Base-by-base conservation (phyloP, 371 early-diverging fungal genomes). In the Nematocida homosporus region DNA sequence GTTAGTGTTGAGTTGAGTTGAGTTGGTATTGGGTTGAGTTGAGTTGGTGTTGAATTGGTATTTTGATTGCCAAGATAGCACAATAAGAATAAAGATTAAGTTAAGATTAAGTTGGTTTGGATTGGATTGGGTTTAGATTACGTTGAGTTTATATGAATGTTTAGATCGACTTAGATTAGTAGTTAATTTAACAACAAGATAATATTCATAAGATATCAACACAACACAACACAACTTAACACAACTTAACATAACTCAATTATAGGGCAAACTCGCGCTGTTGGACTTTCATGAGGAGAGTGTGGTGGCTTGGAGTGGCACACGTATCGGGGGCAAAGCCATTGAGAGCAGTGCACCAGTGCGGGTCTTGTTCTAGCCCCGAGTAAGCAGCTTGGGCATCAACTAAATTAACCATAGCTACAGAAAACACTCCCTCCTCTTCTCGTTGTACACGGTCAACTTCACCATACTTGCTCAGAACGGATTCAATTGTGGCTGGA, bases 241-340 rank as follows among this genome's bases (percentile, higher is more conserved):
- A 29, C 32, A n/a, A 30, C 18, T 30, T n/a, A 13, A 23, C 35
- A 10, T 41, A 38, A 1, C 2, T 55, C 56, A 13, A 13, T 44
- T 44, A 44, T 44, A 44, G 20, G 44, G 35, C 4, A 54, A 68
- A 57, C 42, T 68, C 68, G 34, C 51, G 60, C 54, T 51, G 52
- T 35, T 72, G 75, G 25, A 59, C 38, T 6, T 72, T 41, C 50
- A 72, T 42, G 16, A 72, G 60, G 25, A 72, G 35, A 41, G 18
- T 30, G 3, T 27, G 18, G 4, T 41, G 35, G 32, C 34, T 47
- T 16, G 32, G 30, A 4, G 6, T 16, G 23, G 3, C 63, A 50
- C 75, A 72, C 10, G 75, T 60, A 47, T 72, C 75, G 52, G 60
- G 53, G 23, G 8, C 61, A 27, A 52, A 72, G 35, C 75, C 61